Evolutionary conservation across 768 basidiomycete species (phyloP).

Genomic region (Dentipellis sp.): DNA sequence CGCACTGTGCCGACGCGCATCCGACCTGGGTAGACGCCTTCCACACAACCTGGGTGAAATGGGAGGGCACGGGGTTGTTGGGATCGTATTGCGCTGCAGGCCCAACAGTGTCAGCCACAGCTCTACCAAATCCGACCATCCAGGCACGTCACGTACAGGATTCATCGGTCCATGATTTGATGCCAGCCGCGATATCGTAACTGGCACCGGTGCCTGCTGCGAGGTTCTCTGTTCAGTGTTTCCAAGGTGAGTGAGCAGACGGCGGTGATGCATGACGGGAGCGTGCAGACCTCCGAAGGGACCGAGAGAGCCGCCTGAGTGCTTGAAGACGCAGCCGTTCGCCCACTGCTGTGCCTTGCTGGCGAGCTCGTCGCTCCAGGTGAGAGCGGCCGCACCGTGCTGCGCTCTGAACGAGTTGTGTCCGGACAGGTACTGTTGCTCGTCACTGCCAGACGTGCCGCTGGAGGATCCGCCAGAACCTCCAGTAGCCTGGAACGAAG

Average conservation of each 20-base stretch:
- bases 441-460: slow-evolving; percentile 25
- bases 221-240: slow-evolving; percentile 47
- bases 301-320: slow-evolving; percentile 60
- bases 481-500: slow-evolving; percentile 5
- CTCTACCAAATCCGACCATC: neutral
- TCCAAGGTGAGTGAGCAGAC: neutral
- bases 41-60: slow-evolving; percentile 77
- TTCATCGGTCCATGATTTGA: slow-evolving; percentile 62
- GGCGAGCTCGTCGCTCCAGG: slow-evolving; percentile 55
- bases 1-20: slow-evolving; percentile 47
- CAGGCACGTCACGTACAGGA: slow-evolving; percentile 34
- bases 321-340: slow-evolving; percentile 54
- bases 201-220: slow-evolving; percentile 57
- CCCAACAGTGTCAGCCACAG: neutral
- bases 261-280: neutral
- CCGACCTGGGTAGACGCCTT: slow-evolving; percentile 55
- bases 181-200: slow-evolving; percentile 39
- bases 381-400: slow-evolving; percentile 55
- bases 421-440: slow-evolving; percentile 40
- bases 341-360: slow-evolving; percentile 65
- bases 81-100: slow-evolving; percentile 44
- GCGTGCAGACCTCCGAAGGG: slow-evolving; percentile 43
- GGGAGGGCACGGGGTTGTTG: slow-evolving; percentile 47
- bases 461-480: neutral
- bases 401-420: slow-evolving; percentile 57